These are phyloP conservation scores for Penicillium sp. DNA, from an alignment of 2,329 filamentous ascomycete species.

Conservation along the genomic window DNA sequence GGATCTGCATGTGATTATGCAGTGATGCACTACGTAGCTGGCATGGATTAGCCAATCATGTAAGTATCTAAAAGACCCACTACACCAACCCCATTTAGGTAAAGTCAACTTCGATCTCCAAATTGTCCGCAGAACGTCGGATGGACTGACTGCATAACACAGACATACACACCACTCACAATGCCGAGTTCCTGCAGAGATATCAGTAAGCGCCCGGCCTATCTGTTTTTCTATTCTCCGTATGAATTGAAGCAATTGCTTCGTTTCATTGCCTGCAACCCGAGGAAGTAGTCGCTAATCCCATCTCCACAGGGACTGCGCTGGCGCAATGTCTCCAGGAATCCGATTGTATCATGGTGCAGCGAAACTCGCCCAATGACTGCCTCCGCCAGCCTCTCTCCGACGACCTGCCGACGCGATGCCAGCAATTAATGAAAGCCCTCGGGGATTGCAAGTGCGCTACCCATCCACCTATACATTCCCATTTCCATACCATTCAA, in stretches of 20 bases:
- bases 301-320: conserved; percentile 64
- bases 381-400: conserved; percentile 80
- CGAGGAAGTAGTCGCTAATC: conserved; percentile 6
- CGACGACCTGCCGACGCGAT: conserved; percentile 78
- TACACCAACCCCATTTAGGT: not conserved
- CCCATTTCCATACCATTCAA: not conserved
- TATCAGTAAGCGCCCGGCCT: conserved; percentile 63
- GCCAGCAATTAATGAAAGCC: conserved; percentile 87
- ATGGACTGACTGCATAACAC: not conserved
- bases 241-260: not conserved
- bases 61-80: not conserved
- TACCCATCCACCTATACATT: not conserved
- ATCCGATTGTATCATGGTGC: conserved; percentile 92
- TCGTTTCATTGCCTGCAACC: not conserved
- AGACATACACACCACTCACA: not conserved
- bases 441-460: conserved; percentile 82
- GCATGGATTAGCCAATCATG: not conserved
- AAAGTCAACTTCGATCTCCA: not conserved
- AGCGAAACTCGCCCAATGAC: conserved; percentile 80
- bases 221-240: not conserved
- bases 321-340: conserved; percentile 93
- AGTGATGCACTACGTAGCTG: not conserved
- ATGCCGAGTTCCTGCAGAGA: conserved; percentile 98
- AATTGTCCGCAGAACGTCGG: not conserved
- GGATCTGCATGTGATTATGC: conserved; percentile 10